Percentiles rank a stretch among this genome's conserved stretches.
Conservation (phyloP, 1,284 basidiomycete genomes). For the Sanguinoderma infundibulare region DNA sequence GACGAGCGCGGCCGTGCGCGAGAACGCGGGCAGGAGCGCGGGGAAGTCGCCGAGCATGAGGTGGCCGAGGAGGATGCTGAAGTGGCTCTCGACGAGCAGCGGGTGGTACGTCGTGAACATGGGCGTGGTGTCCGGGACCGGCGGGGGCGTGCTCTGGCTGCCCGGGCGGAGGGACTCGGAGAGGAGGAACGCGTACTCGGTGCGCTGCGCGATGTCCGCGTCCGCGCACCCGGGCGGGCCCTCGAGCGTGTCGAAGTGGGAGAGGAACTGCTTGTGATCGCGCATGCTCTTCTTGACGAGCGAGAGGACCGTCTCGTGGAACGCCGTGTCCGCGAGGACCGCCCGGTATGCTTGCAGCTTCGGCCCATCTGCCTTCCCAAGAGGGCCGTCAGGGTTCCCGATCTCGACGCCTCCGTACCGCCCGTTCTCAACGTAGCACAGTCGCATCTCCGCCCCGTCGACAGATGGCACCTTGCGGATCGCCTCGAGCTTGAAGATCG, state of each 20-base stretch:
- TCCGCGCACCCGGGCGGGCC: conserved; percentile 37
- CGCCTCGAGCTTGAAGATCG: conserved; percentile 69
- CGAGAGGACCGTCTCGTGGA: conserved; percentile 60
- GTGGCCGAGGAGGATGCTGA: conserved; percentile 70
- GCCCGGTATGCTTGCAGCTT: conserved; percentile 68
- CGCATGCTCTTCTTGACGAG: conserved; percentile 74
- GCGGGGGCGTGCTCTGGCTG: conserved; percentile 43
- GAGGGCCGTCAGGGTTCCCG: conserved; percentile 73
- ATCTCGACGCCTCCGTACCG: conserved; percentile 79
- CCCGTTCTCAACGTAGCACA: conserved; percentile 73
- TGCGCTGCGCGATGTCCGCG: conserved; percentile 55
- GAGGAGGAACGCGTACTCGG: conserved; percentile 68
- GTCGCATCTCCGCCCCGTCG: conserved; percentile 73
- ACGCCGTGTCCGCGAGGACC: conserved; percentile 52
- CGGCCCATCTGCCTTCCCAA: conserved; percentile 58
- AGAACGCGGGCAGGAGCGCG: conserved; percentile 62
- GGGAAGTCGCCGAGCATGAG: conserved; percentile 77
- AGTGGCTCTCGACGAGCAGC: conserved; percentile 81
- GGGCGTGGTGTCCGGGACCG: conserved; percentile 44
- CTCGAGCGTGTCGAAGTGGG: conserved; percentile 79
- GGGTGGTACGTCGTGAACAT: conserved; percentile 86
- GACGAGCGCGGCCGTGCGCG: conserved; percentile 64
- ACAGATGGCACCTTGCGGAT: conserved; percentile 56
- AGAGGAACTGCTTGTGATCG: conserved; percentile 80
- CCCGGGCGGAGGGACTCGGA: conserved; percentile 70